phyloP scores from a whole-genome alignment of 2,329 filamentous ascomycete species.

The Fusarium concolor region DNA sequence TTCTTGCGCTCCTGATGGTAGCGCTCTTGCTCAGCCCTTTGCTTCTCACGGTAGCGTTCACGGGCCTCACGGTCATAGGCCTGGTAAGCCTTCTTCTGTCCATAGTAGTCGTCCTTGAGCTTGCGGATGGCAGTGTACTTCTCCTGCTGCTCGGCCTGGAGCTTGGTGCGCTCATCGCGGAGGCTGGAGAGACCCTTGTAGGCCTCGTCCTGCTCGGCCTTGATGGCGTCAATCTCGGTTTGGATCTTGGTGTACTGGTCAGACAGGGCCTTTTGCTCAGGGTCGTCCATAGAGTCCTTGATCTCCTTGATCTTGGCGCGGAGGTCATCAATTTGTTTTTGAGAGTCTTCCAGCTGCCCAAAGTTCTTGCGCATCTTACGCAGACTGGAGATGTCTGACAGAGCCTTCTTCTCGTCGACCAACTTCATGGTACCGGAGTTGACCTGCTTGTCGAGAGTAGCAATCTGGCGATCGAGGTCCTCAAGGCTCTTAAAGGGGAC shows the following conservation, averaged over 20 bases:
- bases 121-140: constrained; percentile 86
- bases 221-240: constrained; percentile 88
- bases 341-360: constrained; percentile 81
- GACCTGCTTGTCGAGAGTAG: constrained; percentile 83
- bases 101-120: constrained; percentile 90
- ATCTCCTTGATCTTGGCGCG: constrained; percentile 90
- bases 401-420: constrained; percentile 95
- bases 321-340: constrained; percentile 90
- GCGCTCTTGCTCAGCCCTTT: constrained; percentile 82
- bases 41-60: constrained; percentile 79
- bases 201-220: constrained; percentile 89
- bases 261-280: constrained; percentile 87
- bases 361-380: constrained; percentile 94
- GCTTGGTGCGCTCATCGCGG: constrained; percentile 85
- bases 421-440: constrained; percentile 92
- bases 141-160: constrained; percentile 86
- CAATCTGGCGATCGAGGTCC: constrained; percentile 87
- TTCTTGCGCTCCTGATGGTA: constrained; percentile 78
- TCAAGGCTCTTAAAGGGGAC: constrained; percentile 88
- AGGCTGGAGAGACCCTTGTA: constrained; percentile 89
- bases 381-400: constrained; percentile 83
- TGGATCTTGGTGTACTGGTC: constrained; percentile 88
- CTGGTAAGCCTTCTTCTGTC: constrained; percentile 82
- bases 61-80: constrained; percentile 87
- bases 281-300: constrained; percentile 89